A percentile compares a stretch with the other conserved stretches of the same genome.
phyloP scores from a whole-genome alignment of 164 flowering plant species.

The Macadamia tetraphylla region DNA sequence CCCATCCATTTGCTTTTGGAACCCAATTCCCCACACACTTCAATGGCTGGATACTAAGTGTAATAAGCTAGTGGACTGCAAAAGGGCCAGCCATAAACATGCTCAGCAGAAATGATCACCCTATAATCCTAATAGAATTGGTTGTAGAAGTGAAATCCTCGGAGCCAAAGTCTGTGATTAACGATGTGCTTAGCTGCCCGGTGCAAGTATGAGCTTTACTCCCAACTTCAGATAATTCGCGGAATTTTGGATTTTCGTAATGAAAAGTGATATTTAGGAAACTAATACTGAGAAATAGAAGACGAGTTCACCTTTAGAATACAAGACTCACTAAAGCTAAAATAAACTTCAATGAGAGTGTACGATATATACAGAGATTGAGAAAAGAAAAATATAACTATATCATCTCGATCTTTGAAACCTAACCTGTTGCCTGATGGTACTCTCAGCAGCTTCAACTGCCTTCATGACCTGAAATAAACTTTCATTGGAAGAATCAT shows the following conservation, averaged over 20 bases:
- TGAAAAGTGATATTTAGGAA: background rate
- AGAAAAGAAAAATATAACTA: background rate
- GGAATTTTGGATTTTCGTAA: background rate
- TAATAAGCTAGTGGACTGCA: no score
- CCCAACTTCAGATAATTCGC: background rate
- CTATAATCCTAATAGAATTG: no score
- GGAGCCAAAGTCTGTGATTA: background rate
- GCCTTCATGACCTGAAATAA: slow-evolving; percentile 82
- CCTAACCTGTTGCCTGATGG: slow-evolving; percentile 66
- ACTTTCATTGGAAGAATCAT: slow-evolving; percentile 21
- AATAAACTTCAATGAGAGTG: background rate
- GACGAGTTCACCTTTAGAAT: background rate
- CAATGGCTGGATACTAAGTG: no score
- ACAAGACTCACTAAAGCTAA: background rate
- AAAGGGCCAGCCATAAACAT: no score
- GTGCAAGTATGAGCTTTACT: background rate
- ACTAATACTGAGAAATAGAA: background rate
- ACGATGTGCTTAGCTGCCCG: background rate
- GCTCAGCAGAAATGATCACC: no score
- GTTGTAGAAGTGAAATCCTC: background rate
- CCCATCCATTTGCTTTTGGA: no score
- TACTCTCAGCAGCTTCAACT: slow-evolving; percentile 78
- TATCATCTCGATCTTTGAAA: background rate
- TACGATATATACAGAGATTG: background rate
- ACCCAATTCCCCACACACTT: no score